Conservation (phyloP, 768 basidiomycete genomes). For the Rhodosporidiobolus sp. region DNA sequence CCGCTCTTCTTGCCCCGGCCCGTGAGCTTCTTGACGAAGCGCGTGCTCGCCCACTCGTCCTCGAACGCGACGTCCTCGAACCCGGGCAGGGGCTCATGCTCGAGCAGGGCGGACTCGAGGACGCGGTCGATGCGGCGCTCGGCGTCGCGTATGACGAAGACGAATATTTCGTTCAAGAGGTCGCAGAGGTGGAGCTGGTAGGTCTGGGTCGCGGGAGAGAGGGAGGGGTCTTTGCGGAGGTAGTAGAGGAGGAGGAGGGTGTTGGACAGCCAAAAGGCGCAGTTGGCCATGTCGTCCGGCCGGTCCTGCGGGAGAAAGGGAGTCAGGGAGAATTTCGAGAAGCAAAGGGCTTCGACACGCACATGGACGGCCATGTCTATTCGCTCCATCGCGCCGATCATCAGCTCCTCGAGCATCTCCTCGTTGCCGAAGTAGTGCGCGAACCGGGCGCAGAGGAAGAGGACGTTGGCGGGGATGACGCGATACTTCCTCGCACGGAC, state of each 20-base stretch:
- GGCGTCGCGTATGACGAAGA: constrained; percentile 89
- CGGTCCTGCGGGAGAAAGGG: constrained; percentile 57
- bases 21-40: constrained; percentile 50
- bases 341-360: constrained; percentile 48
- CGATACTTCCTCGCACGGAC: constrained; percentile 56
- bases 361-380: constrained; percentile 93
- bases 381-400: constrained; percentile 82
- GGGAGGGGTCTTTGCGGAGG: constrained; percentile 52
- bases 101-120: constrained; percentile 76
- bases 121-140: constrained; percentile 84
- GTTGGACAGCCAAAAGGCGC: constrained; percentile 95
- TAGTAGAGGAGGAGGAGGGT: constrained; percentile 85
- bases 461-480: constrained; percentile 80
- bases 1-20: constrained; percentile 46
- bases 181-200: constrained; percentile 75
- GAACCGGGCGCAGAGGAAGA: constrained; percentile 88
- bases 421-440: constrained; percentile 82
- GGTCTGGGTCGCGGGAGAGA: constrained; percentile 33
- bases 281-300: constrained; percentile 76
- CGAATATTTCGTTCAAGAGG: constrained; percentile 89
- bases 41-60: constrained; percentile 71
- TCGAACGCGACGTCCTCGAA: constrained; percentile 86
- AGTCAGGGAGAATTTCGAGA: neutral
- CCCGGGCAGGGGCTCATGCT: constrained; percentile 69
- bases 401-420: constrained; percentile 86